Evolutionary conservation across 1,284 basidiomycete species (phyloP).

Genomic region (Heliocybe sulcata): DNA sequence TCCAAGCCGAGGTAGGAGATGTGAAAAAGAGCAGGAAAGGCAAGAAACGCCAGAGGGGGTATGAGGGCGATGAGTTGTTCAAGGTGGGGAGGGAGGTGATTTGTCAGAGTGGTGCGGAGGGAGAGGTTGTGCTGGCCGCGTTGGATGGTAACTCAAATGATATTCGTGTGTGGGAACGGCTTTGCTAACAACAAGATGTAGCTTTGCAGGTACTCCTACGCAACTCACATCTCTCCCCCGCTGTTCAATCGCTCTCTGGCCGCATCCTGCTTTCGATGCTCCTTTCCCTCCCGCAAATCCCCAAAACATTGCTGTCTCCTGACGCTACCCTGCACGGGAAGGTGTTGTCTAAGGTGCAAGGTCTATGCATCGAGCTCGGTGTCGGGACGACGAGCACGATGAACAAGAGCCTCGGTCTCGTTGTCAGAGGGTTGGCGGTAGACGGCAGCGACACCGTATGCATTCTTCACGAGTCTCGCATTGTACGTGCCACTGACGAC

Average conservation of each 20-base stretch:
- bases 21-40: constrained; percentile 42
- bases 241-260: constrained; percentile 50
- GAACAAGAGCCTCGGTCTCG: constrained; percentile 51
- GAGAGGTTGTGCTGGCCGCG: constrained; percentile 44
- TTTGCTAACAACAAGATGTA: too few relatives aligned
- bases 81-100: constrained; percentile 41
- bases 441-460: background rate
- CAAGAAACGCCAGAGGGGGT: constrained; percentile 71
- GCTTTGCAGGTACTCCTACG: constrained; percentile 42
- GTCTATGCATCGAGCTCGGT: constrained; percentile 38
- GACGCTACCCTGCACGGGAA: constrained; percentile 39
- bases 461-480: background rate
- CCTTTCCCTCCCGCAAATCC: constrained; percentile 46
- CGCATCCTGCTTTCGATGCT: constrained; percentile 52
- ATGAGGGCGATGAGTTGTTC: constrained; percentile 77
- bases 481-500: background rate
- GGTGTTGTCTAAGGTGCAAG: constrained; percentile 37
- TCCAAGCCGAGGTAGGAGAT: constrained; percentile 5
- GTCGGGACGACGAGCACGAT: constrained; percentile 48
- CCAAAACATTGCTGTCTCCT: constrained; percentile 47
- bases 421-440: constrained; percentile 22
- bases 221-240: constrained; percentile 40
- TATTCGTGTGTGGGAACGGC: too few relatives aligned
- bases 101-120: constrained; percentile 43
- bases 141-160: constrained; percentile 51